phyloP scores from a whole-genome alignment of 345 rosid genomes.

The Ceriops zippeliana region DNA sequence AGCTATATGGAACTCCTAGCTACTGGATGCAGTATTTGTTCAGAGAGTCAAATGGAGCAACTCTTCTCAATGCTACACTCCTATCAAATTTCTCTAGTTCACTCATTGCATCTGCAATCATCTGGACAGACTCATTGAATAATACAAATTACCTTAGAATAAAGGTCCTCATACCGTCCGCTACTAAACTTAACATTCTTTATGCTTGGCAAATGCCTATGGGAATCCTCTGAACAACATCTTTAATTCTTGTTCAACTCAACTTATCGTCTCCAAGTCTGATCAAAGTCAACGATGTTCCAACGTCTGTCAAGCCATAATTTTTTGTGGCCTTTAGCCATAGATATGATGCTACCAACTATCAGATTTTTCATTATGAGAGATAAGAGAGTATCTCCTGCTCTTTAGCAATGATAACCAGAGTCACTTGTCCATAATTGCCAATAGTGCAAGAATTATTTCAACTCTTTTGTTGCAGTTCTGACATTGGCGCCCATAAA shows the following conservation, averaged over 20 bases:
- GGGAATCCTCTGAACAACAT: too few relatives aligned
- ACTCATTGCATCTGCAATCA: conserved; percentile 68
- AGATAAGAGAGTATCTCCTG: background rate
- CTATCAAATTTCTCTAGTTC: conserved; percentile 37
- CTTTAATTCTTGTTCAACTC: too few relatives aligned
- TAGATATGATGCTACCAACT: background rate
- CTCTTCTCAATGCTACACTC: conserved; percentile 59
- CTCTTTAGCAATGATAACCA: background rate
- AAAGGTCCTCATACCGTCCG: conserved; percentile 42
- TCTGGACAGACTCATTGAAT: conserved; percentile 39
- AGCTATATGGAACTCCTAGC: conserved; percentile 88
- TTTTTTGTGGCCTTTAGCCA: too few relatives aligned
- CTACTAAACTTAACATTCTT: background rate
- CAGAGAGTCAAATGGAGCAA: conserved; percentile 73
- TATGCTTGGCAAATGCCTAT: background rate
- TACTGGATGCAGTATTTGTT: conserved; percentile 87
- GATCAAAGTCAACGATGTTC: background rate
- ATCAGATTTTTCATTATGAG: background rate
- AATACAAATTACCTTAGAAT: conserved; percentile 50
- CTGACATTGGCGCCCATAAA: background rate
- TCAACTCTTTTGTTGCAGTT: conserved; percentile 1
- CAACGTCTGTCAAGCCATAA: background rate
- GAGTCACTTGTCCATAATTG: background rate
- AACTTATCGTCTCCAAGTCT: background rate
- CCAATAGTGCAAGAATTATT: background rate